Base-by-base conservation (phyloP, 257 asterid species). In the Solanum pinnatisectum region DNA sequence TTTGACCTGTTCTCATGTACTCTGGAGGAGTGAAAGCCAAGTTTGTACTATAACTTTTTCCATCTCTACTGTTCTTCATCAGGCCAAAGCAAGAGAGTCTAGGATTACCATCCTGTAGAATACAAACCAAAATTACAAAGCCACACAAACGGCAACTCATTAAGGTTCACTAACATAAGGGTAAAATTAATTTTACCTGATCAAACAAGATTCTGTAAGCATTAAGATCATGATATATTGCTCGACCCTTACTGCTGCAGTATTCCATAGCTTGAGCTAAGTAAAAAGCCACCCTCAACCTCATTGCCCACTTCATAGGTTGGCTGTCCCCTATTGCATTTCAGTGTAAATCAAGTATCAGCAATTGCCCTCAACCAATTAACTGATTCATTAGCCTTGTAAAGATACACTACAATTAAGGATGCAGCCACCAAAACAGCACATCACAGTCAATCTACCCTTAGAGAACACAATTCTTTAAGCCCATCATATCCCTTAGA, bases 231-330 rank as follows among this genome's bases (percentile, higher is more conserved):
- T 92, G 94, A 88, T 92, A 92, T 72, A 92, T 63, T 39, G 93
- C 90, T 85, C 93, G 86, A 44, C 94, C 94, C 87, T 92, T 92
- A 65, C 88, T 82, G 72, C 93, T 84, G 87, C 94, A 92, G 71
- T 92, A 91, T 76, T 92, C 94, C 89, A 91, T 76, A 88, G 94
- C 94, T 89, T 92, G 93, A 5, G 94, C 94, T 78, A 92, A 91
- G 79, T 92, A 88, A 52, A 92, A 87, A 18, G 92, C 91, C 59
- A 92, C 94, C 91, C 93, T 84, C 88, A 92, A 84, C 82, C 94
- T 90, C 94, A 92, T 92, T n/a, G 93, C 92, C 94, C 93, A 92
- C 84, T 89, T 91, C 94, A 92, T 91, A 4, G 92, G 93, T 87
- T 91, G 92, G 83, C 81, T 86, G 78, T 92, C 94, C 94, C 94